Conservation (phyloP, 202 grass and related monocot species). For the Saccharum hybrid region DNA sequence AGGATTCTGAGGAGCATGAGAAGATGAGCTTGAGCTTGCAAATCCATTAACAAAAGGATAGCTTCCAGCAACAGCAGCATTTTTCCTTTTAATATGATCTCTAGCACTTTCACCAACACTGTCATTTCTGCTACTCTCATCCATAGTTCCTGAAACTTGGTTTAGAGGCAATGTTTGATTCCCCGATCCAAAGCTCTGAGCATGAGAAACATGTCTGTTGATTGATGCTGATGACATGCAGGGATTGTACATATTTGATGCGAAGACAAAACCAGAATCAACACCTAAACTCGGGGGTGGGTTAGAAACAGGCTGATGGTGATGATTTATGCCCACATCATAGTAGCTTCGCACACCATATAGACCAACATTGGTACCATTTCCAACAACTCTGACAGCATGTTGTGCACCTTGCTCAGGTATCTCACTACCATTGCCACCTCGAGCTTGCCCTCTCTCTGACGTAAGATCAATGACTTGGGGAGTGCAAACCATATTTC, state of each 20-base stretch:
- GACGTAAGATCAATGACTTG: conserved; percentile 65
- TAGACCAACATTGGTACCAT: conserved; percentile 42
- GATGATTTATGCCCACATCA: conserved; percentile 51
- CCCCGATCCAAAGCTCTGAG: conserved; percentile 47
- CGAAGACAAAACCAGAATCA: conserved; percentile 53
- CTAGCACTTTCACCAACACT: conserved; percentile 53
- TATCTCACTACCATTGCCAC: conserved; percentile 45
- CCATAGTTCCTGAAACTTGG: conserved; percentile 55
- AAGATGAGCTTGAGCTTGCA: conserved; percentile 71
- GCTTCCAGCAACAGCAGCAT: conserved; percentile 48
- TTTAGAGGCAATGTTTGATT: conserved; percentile 50
- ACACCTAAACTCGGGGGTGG: conserved; percentile 46
- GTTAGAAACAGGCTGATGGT: conserved; percentile 50
- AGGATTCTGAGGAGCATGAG: conserved; percentile 58
- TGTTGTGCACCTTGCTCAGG: conserved; percentile 48
- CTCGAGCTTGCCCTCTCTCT: conserved; percentile 49
- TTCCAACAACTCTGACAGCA: conserved; percentile 54
- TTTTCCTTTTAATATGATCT: conserved; percentile 67
- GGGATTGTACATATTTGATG: conserved; percentile 64
- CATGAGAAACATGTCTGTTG: conserved; percentile 51
- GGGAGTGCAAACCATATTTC: conserved; percentile 55
- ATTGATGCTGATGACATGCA: conserved; percentile 56
- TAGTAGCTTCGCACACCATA: conserved; percentile 49
- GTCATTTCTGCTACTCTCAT: conserved; percentile 54
- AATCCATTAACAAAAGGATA: conserved; percentile 63